Evolutionary conservation across 257 asterid genomes (phyloP).

Genomic region (Salvia hispanica): DNA sequence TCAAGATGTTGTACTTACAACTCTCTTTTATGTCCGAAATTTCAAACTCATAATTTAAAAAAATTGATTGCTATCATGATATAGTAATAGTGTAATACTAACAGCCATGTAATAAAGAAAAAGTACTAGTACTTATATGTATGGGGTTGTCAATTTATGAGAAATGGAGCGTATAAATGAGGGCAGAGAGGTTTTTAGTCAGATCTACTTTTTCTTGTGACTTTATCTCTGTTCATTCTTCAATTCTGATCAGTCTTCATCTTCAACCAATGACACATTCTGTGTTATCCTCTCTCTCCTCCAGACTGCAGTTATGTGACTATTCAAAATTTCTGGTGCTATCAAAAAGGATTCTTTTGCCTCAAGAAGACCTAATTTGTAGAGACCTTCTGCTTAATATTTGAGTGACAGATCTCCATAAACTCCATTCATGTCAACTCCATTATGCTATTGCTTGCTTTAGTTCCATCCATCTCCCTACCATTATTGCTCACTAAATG

Average conservation of each 20-base stretch:
- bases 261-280: slow-evolving; percentile 35
- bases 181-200: slow-evolving; percentile 20
- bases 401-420: slow-evolving; percentile 27
- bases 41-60: no score
- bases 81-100: no score
- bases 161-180: slow-evolving; percentile 22
- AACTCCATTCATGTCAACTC: slow-evolving; percentile 38
- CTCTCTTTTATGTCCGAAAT: no score
- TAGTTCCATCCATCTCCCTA: slow-evolving; percentile 30
- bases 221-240: slow-evolving; percentile 36
- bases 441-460: slow-evolving; percentile 29
- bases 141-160: neutral
- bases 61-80: no score
- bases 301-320: slow-evolving; percentile 28
- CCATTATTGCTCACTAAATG: slow-evolving; percentile 29
- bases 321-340: slow-evolving; percentile 29
- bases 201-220: neutral
- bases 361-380: neutral
- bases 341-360: slow-evolving; percentile 13
- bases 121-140: no score
- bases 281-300: slow-evolving; percentile 5
- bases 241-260: slow-evolving; percentile 40
- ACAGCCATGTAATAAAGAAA: no score
- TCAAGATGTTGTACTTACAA: no score
- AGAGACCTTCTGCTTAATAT: neutral